Base-by-base conservation (phyloP, 2,329 filamentous ascomycete genomes). In the Pseudogymnoascus sp. region DNA sequence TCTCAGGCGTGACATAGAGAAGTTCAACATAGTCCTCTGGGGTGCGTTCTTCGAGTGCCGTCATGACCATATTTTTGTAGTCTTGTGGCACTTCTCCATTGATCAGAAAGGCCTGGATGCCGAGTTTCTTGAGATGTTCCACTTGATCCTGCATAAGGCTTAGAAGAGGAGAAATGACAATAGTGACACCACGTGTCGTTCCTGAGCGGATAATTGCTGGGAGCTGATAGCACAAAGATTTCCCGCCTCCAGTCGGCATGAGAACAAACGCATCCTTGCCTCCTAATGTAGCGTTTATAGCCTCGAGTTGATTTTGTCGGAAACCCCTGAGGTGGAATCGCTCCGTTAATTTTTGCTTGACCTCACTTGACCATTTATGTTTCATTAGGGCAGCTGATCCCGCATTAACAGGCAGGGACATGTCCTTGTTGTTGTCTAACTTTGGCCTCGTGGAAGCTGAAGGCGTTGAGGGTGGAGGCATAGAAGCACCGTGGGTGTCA, bases 101-200 rank as follows among this genome's bases (percentile, higher is more conserved):
- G 73, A 96, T 85, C 12, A 91, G 77, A 61, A 86, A 85, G 2
- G 94, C 94, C 66, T 89, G 85, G 65, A 99, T 90, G 22, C 87
- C 81, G 54, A 94, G 76, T 8, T 83, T 81, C 60, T 81, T 82
- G 67, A 97, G 80, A 72, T 97, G 93, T 35, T 88, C 81, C 4
- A 97, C 92, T 71, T 99, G 94, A 72, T 99, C 95, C 71, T 96
- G 88, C 94, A 99, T 99, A 68, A 99, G 77, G 77, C 93, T 97
- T 37, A 99, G 79, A 58, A 99, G 77, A 2, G 94, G 94, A 0
- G 93, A 97, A n/a, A 99, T 85, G 2, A 99, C 94, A 60, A 99
- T 82, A 0, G 93, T 97, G 22, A 99, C 86, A 3, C 94, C 95
- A 35, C 79, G 79, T 0, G 93, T 97, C 68, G 83, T 88, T 43